A percentile compares a stretch with the other conserved stretches of the same genome.
phyloP scores from a whole-genome alignment of 2,329 filamentous ascomycete species.

The Exophiala aquamarina region DNA sequence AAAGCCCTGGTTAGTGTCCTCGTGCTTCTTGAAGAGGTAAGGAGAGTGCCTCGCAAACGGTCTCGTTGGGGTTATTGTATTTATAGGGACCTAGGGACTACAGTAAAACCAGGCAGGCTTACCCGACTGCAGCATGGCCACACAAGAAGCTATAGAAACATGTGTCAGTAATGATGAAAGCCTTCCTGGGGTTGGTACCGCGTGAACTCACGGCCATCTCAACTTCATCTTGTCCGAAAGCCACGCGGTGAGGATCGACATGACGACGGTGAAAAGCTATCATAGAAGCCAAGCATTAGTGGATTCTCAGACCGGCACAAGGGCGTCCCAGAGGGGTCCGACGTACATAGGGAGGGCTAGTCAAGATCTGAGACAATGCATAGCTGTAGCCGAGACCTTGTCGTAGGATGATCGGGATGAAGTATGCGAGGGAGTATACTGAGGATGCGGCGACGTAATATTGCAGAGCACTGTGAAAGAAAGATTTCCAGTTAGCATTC shows the following conservation, averaged over 20 bases:
- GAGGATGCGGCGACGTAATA: conserved; percentile 6
- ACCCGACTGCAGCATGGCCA: not conserved
- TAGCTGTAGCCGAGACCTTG: conserved; percentile 64
- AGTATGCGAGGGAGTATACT: conserved; percentile 65
- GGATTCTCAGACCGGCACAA: too few species aligned
- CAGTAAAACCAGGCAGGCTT: too few species aligned
- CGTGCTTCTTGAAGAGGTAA: too few species aligned
- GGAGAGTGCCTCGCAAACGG: too few species aligned
- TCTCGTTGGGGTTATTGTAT: too few species aligned
- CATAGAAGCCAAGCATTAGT: too few species aligned
- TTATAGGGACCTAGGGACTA: too few species aligned
- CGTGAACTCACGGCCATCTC: conserved; percentile 53
- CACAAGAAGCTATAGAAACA: conserved; percentile 1
- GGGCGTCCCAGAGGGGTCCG: too few species aligned
- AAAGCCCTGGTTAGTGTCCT: too few species aligned
- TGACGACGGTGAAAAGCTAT: conserved; percentile 55
- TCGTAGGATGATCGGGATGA: conserved; percentile 71
- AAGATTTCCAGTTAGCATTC: too few species aligned
- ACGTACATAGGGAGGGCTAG: conserved; percentile 64
- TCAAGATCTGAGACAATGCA: conserved; percentile 66
- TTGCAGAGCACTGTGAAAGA: conserved; percentile 2
- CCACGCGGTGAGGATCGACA: conserved; percentile 62
- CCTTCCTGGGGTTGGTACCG: too few species aligned
- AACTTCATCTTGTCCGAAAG: conserved; percentile 65
- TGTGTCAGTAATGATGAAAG: not conserved